Conservation (phyloP, 1,284 basidiomycete species). For the Sutorius eximius region DNA sequence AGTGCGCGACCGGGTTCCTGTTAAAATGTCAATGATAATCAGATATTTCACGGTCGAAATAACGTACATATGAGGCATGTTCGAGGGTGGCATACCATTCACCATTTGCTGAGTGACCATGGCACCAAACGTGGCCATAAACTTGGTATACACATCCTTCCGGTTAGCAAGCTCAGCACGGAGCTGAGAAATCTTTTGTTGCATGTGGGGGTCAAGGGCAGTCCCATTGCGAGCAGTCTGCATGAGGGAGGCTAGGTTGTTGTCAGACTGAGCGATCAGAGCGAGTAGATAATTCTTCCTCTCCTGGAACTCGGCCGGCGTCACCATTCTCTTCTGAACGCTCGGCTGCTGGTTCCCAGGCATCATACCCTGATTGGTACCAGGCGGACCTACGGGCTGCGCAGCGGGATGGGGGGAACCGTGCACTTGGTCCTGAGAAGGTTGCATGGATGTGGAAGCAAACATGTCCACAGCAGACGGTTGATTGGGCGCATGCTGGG, state of each 20-base stretch:
- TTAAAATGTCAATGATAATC: constrained; percentile 13
- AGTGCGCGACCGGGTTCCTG: constrained; percentile 23
- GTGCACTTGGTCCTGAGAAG: constrained; percentile 44
- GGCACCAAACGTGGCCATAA: constrained; percentile 26
- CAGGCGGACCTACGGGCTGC: constrained; percentile 23
- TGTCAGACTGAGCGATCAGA: constrained; percentile 23
- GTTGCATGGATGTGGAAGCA: constrained; percentile 39
- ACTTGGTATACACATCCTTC: constrained; percentile 40
- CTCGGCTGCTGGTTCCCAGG: constrained; percentile 21
- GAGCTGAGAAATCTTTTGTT: constrained; percentile 33
- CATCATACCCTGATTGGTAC: constrained; percentile 24
- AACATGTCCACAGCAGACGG: constrained; percentile 43
- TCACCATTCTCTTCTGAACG: constrained; percentile 22
- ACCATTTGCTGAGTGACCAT: constrained; percentile 28
- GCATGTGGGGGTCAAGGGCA: constrained; percentile 30
- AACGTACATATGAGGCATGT: constrained; percentile 31
- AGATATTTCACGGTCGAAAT: background rate
- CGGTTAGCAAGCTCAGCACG: constrained; percentile 35
- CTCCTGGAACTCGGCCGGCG: constrained; percentile 29
- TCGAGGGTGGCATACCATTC: constrained; percentile 23
- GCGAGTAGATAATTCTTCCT: constrained; percentile 16
- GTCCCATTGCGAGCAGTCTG: constrained; percentile 21
- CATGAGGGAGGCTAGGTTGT: constrained; percentile 5
- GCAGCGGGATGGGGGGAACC: constrained; percentile 47
- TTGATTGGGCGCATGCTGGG: constrained; percentile 38